Evolutionary conservation across 23 red algal genomes (phyloP), one percentile per base, ranked within the genome.

Genomic region (Rhodosorus marinus): DNA sequence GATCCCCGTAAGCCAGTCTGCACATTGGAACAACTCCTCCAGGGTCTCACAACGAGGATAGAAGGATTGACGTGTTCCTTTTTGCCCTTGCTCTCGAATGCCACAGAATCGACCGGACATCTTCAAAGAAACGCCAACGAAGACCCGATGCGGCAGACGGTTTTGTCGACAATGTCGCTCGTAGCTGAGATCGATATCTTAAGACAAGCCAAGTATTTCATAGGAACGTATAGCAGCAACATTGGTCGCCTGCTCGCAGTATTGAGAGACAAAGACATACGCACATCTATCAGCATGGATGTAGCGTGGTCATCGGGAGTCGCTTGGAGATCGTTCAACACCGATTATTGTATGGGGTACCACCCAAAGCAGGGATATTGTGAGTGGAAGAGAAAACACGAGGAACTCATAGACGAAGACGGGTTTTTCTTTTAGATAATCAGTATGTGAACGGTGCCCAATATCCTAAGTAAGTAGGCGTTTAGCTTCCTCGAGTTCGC

Each of bases 141-240:
- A 11, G 17, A 43, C 11, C 11, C 38, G 38, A 43, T 11, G 11
- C 17, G 38, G 38, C 17, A 11, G 38, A 17, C 17, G 38, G n/a
- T 43, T 11, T 11, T 11, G 17, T 19, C 36, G 9, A 64, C 69
- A 22, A 55, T 59, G 29, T 36, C 36, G 34, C 41, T 83, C 60
- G 29, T 70, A 49, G 64, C 58, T 4, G 78, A 83, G 20, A 48
- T 83, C 4, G 54, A 61, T 27, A 31, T 65, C 7, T 53, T 83
- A 69, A 17, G 31, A 5, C 35, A 36, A 11, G 56, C 56, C 8
- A 15, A 14, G 3, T 8, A 55, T 29, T 83, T 83, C 52, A 38
- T 83, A 4, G 66, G 66, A 4, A 83, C 64, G 35, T 70, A 64
- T 55, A 69, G 61, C 3, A 66, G 58, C 49, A 83, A 83, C 41